A percentile compares a stretch with the other conserved stretches of the same genome.
Conservation (phyloP, 768 basidiomycete species). For the Coprinopsis strossmayeri region DNA sequence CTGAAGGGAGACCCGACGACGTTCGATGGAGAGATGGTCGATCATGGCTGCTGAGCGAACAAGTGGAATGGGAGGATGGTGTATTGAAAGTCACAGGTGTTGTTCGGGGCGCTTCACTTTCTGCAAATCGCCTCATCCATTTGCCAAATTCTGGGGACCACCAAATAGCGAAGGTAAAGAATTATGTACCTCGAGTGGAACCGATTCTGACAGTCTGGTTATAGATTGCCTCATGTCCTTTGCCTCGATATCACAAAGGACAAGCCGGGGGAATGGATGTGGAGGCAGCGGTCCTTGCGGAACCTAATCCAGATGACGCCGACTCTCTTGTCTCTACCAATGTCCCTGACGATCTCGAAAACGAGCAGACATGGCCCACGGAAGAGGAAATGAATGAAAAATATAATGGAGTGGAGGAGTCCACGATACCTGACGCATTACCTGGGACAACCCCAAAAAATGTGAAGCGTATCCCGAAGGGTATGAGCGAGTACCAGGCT, state of each 20-base stretch:
- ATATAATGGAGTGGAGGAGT: slow-evolving; percentile 20
- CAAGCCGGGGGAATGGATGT: slow-evolving; percentile 52
- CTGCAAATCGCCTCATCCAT: slow-evolving; percentile 82
- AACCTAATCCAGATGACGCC: slow-evolving; percentile 55
- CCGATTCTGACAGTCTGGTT: background rate
- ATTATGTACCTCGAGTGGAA: slow-evolving; percentile 14
- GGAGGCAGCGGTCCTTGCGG: slow-evolving; percentile 59
- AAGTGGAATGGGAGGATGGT: slow-evolving; percentile 55
- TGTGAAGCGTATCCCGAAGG: slow-evolving; percentile 85
- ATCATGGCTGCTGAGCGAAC: slow-evolving; percentile 64
- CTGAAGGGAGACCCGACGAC: slow-evolving; percentile 78
- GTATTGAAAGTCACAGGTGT: slow-evolving; percentile 74
- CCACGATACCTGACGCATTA: slow-evolving; percentile 52
- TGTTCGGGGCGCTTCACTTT: slow-evolving; percentile 72
- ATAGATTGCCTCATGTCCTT: slow-evolving; percentile 68
- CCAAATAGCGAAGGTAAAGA: slow-evolving; percentile 75
- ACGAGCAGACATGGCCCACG: slow-evolving; percentile 98
- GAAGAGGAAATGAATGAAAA: slow-evolving; percentile 83
- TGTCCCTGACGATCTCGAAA: slow-evolving; percentile 81
- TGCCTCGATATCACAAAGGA: slow-evolving; percentile 30
- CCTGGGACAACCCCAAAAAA: slow-evolving; percentile 72
- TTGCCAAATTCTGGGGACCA: slow-evolving; percentile 86
- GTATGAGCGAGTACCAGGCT: slow-evolving; percentile 95
- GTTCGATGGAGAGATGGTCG: slow-evolving; percentile 82
- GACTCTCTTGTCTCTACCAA: slow-evolving; percentile 87